Evolutionary conservation across 139 green algal genomes (phyloP).

Genomic region (Chlamydomonas applanata): DNA sequence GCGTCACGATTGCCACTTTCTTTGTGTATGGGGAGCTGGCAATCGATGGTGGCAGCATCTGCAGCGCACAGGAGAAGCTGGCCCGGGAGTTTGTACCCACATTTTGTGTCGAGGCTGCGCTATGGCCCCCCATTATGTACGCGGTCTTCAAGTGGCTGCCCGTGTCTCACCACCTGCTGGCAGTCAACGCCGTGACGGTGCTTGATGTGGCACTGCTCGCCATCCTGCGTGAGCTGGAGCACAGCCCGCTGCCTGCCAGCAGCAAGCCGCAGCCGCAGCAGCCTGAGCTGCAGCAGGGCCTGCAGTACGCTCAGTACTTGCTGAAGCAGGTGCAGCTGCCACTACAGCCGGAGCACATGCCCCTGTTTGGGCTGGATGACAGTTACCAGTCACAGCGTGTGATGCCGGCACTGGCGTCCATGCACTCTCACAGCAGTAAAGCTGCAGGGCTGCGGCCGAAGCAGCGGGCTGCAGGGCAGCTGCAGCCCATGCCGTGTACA

Average conservation of each 20-base stretch:
- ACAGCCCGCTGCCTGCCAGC: no score
- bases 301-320: no score
- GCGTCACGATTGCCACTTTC: neutral
- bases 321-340: no score
- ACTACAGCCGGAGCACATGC: no score
- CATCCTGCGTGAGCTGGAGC: slow-evolving; percentile 24
- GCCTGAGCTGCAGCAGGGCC: no score
- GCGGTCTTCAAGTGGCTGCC: slow-evolving; percentile 42
- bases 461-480: neutral
- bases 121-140: slow-evolving; percentile 47
- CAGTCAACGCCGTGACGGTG: slow-evolving; percentile 52
- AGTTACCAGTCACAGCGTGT: no score
- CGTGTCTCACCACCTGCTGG: slow-evolving; percentile 44
- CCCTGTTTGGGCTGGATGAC: no score
- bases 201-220: slow-evolving; percentile 49
- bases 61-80: no score
- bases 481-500: neutral
- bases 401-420: no score
- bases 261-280: no score
- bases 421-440: no score
- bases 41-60: neutral
- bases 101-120: slow-evolving; percentile 27
- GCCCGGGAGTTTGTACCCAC: slow-evolving; percentile 42
- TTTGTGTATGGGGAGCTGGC: neutral
- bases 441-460: no score